Percentiles rank a stretch among this genome's conserved stretches.
These are phyloP conservation scores for Trametes versicolor DNA, from an alignment of 1,284 basidiomycete species.

Conservation along the genomic window DNA sequence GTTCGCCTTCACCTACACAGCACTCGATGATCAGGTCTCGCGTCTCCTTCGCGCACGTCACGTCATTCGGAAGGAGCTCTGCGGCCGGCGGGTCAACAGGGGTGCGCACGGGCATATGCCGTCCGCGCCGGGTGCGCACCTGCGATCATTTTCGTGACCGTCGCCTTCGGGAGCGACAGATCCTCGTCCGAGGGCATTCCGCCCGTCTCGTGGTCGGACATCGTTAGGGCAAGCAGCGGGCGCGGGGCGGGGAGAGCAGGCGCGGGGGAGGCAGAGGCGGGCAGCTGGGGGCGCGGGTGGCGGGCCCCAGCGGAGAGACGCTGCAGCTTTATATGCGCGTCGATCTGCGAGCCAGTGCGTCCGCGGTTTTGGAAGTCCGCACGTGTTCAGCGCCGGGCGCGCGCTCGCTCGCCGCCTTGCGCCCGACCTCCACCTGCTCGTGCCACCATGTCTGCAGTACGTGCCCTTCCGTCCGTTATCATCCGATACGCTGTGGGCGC, in stretches of 20 bases:
- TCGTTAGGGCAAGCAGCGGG: conserved; percentile 45
- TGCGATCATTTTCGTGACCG: conserved; percentile 96
- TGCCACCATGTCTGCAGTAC: conserved; percentile 67
- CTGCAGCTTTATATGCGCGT: conserved; percentile 38
- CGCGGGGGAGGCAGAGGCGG: conserved; percentile 25
- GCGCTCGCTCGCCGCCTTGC: conserved; percentile 40
- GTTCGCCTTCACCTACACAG: conserved; percentile 85
- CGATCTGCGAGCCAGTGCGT: conserved; percentile 32
- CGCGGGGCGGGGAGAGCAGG: conserved; percentile 11
- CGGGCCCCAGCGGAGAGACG: conserved; percentile 29
- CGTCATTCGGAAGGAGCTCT: conserved; percentile 92
- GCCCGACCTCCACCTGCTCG: conserved; percentile 21
- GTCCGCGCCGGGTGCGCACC: conserved; percentile 59
- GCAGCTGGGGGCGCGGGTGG: conserved; percentile 11
- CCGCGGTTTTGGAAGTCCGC: conserved; percentile 63
- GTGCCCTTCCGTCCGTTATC: conserved; percentile 31
- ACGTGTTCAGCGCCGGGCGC: conserved; percentile 47
- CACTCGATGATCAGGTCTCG: conserved; percentile 97
- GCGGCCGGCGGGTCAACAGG: conserved; percentile 18
- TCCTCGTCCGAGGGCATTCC: conserved; percentile 84
- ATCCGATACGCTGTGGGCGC: conserved; percentile 4
- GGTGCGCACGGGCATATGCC: conserved; percentile 2
- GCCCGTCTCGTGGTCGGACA: conserved; percentile 89
- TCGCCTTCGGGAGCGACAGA: conserved; percentile 95
- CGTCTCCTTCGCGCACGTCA: conserved; percentile 95